Percentiles rank a stretch among this genome's conserved stretches.
phyloP scores from a whole-genome alignment of 176 grass and related monocot species.

The Zizania latifolia region DNA sequence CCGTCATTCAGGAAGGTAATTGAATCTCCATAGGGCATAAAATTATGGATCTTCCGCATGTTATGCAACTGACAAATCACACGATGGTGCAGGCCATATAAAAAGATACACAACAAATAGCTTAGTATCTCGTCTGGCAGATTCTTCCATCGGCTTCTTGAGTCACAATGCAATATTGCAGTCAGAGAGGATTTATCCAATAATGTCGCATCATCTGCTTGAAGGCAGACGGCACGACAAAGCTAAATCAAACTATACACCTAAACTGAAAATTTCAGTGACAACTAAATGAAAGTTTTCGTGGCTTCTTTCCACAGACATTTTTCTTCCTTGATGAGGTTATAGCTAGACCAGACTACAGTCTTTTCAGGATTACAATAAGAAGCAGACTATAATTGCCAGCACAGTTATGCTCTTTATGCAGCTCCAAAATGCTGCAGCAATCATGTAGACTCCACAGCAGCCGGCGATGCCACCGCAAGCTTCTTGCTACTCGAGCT shows the following conservation, averaged over 20 bases:
- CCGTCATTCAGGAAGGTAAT: not conserved
- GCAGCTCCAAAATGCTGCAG: constrained; percentile 28
- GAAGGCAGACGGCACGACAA: constrained; percentile 21
- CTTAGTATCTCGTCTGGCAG: constrained; percentile 25
- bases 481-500: constrained; percentile 51
- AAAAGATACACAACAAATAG: constrained; percentile 34
- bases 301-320: constrained; percentile 37
- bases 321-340: constrained; percentile 52
- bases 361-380: constrained; percentile 47
- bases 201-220: constrained; percentile 31
- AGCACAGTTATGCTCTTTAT: constrained; percentile 38
- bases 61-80: constrained; percentile 48
- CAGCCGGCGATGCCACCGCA: constrained; percentile 39
- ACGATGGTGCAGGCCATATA: constrained; percentile 18
- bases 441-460: constrained; percentile 51
- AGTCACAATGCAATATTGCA: constrained; percentile 41
- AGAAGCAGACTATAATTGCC: constrained; percentile 39
- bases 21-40: constrained; percentile 31
- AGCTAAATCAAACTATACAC: constrained; percentile 67
- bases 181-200: constrained; percentile 40
- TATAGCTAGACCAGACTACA: constrained; percentile 58
- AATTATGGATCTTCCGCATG: constrained; percentile 40
- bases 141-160: constrained; percentile 34
- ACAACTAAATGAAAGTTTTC: constrained; percentile 32
- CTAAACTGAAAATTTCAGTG: constrained; percentile 51